Evolutionary conservation across 129 eudicot genomes (phyloP), one percentile per base, ranked within the genome.

Genomic region (Helichrysum umbraculigerum): DNA sequence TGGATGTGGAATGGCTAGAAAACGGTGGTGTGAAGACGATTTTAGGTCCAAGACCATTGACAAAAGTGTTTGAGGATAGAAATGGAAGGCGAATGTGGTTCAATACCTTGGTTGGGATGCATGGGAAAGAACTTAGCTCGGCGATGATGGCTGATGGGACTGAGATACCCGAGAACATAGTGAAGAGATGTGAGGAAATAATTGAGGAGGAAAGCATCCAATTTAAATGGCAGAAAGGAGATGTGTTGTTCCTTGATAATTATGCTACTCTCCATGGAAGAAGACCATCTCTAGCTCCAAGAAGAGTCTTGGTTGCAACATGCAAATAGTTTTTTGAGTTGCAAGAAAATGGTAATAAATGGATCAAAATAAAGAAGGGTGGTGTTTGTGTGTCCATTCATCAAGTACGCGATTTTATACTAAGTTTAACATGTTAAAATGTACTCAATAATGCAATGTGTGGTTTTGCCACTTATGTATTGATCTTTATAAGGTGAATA

Each of bases 71-170:
- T 50, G 93, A 87, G 14, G 96, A 91, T 19, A 84, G 96, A 72
- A 90, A 90, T 56, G 91, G 91, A 56, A 81, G 93, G 61, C 81
- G 80, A 66, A 88, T 90, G 96, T 90, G 96, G 96, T 90, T 90
- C 87, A 90, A 90, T 83, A 87, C 91, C 5, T n/a, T 90, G 70
- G 93, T 87, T 5, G 91, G 93, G 25, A 90, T 90, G 96, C 60
- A 90, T 0, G 93, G 93, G 42, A 90, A 87, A 84, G 93, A 88
- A 76, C 78, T 84, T 11, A 86, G 91, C 85, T 90, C 93, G 6
- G 89, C 91, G 0, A 75, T 76, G 17, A 86, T 90, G 96, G 93
- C 93, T 0, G 96, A 90, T 52, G 96, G 93, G 44, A 87, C 85
- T 0, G 93, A 87, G 75, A 87, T 90, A 68, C 91, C 93, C 0